phyloP scores from a whole-genome alignment of 1,139 yeast genomes.

The Tardiomyces blankii region DNA sequence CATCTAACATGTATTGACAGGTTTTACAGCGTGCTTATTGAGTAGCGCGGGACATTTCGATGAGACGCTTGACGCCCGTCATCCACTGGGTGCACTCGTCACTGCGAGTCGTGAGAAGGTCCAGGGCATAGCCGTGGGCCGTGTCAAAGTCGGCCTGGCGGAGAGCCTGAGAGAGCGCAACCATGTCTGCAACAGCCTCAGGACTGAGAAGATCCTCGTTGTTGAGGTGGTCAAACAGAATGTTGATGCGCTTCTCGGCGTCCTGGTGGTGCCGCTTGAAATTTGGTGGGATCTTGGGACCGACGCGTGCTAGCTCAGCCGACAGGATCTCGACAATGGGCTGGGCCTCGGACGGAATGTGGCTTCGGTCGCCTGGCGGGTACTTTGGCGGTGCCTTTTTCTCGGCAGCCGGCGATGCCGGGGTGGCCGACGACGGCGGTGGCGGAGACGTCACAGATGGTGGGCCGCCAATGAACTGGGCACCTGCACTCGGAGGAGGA shows the following conservation, averaged over 20 bases:
- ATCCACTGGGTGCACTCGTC: slow-evolving; percentile 89
- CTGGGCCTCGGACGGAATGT: slow-evolving; percentile 46
- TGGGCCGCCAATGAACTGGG: slow-evolving; percentile 3
- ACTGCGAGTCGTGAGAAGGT: slow-evolving; percentile 54
- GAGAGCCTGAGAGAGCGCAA: slow-evolving; percentile 41
- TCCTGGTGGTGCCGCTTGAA: slow-evolving; percentile 67
- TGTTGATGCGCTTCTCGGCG: slow-evolving; percentile 68
- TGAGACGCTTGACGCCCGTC: slow-evolving; percentile 80
- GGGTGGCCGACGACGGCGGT: background rate
- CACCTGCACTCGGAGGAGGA: slow-evolving; percentile 20
- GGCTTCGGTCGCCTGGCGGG: slow-evolving; percentile 64
- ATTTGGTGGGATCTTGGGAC: slow-evolving; percentile 68
- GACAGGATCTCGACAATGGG: slow-evolving; percentile 52
- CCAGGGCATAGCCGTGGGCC: slow-evolving; percentile 43
- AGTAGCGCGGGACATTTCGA: slow-evolving; percentile 44
- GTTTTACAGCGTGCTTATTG: background rate
- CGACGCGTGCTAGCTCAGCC: slow-evolving; percentile 45
- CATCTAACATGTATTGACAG: background rate
- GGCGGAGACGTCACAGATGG: background rate
- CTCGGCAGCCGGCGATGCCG: background rate
- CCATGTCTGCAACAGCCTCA: slow-evolving; percentile 46
- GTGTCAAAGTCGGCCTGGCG: slow-evolving; percentile 41
- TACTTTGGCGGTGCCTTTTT: slow-evolving; percentile 28
- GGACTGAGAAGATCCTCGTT: slow-evolving; percentile 54
- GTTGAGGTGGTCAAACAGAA: slow-evolving; percentile 72